Percentiles rank a stretch among this genome's conserved stretches.
phyloP scores from a whole-genome alignment of 1,284 basidiomycete species.

The Leccinum pallidistipes region DNA sequence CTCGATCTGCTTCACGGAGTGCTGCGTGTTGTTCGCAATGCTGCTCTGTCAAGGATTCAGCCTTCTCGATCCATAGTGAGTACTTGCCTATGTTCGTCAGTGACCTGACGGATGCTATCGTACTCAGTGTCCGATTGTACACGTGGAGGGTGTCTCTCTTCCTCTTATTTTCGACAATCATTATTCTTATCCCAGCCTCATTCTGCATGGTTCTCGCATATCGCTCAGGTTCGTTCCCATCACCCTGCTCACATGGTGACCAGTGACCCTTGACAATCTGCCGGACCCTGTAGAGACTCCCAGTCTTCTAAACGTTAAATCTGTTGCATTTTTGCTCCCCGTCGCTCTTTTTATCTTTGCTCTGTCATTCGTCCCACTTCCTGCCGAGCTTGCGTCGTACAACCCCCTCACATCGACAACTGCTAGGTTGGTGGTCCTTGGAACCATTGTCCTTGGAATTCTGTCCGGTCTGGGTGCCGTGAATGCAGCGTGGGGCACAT shows the following conservation, averaged over 20 bases:
- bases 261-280: not conserved
- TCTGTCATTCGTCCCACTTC: conserved; percentile 67
- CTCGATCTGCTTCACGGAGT: conserved; percentile 66
- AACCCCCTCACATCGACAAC: conserved; percentile 48
- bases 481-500: conserved; percentile 57
- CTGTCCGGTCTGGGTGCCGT: conserved; percentile 77
- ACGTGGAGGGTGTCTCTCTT: conserved; percentile 66
- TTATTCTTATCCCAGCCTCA: conserved; percentile 60
- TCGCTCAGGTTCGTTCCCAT: conserved; percentile 27
- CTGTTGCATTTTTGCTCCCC: conserved; percentile 38
- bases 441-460: conserved; percentile 68
- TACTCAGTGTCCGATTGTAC: conserved; percentile 49
- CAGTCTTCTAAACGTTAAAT: conserved; percentile 22
- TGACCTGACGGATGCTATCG: conserved; percentile 1
- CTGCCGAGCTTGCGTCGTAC: conserved; percentile 44
- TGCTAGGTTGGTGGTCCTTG: conserved; percentile 70
- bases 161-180: conserved; percentile 54
- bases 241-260: not conserved
- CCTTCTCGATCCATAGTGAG: conserved; percentile 52
- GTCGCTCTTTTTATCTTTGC: conserved; percentile 57
- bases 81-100: conserved; percentile 7
- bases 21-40: conserved; percentile 63
- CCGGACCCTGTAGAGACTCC: conserved; percentile 25
- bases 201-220: conserved; percentile 59
- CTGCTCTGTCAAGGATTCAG: conserved; percentile 64